Base-by-base conservation (phyloP, 148 eudicot species). In the Rhododendron williamsianum region DNA sequence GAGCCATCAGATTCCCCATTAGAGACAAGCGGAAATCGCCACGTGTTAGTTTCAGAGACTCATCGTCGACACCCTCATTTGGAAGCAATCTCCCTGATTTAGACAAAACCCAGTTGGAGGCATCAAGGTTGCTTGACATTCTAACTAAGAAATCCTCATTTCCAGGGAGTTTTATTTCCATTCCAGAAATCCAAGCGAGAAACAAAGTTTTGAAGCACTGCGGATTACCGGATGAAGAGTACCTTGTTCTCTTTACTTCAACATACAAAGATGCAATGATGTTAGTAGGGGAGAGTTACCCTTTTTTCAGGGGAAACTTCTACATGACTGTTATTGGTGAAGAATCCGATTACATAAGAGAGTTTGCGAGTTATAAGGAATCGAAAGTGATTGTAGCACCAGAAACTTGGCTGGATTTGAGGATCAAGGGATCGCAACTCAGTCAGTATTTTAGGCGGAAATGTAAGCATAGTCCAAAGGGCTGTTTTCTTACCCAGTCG, bases 271-370 rank as follows among this genome's bases (percentile, higher is more conserved):
- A 89, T 35, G 91, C 91, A 27, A 89, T 89, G 91, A 89, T 89
- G 91, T 83, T 89, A 82, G 89, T 89, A 11, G 91, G 91, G 3
- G 91, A 89, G 84, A 89, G 91, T 77, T 89, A 89, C 83, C 91
- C 89, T 65, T 89, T 89, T 80, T 89, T 87, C 72, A 82, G 45
- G 60, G 91, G 91, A 35, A 89, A 89, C 76, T 89, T 77, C 84
- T 89, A 89, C 82, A 87, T 89, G 91, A 89, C 87, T 3, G 52
- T 89, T 30, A 82, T 89, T 4, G 82, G 67, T 49, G 91, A 89
- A 89, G 82, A 85, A 52, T 80, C 30, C 0, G 91, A 89, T 67
- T 89, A 82, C 67, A 83, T 89, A 15, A 78, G 82, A 43, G 91
- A 83, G 46, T 89, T 89, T 36, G 91, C 91, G 11, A 83, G 56